Percentiles rank a stretch among this genome's conserved stretches.
Conservation (phyloP, 2,329 filamentous ascomycete genomes). For the Blastomyces emzantsi region DNA sequence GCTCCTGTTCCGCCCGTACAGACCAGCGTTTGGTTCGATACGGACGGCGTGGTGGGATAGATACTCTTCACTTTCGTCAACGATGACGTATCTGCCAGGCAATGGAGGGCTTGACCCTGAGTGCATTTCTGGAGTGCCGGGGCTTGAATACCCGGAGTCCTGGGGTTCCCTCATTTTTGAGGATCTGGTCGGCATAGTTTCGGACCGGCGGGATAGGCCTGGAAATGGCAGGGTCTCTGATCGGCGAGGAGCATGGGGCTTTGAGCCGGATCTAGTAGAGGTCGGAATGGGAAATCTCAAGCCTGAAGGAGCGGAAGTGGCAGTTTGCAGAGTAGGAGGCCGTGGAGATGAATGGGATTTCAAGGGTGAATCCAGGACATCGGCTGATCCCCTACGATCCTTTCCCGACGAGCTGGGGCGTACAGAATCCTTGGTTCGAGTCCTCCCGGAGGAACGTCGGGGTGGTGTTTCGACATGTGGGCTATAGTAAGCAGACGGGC, state of each 20-base stretch:
- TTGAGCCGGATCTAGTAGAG: conserved; percentile 28
- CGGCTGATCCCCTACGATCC: conserved; percentile 19
- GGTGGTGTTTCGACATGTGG: conserved; percentile 26
- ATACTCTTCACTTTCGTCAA: conserved; percentile 22
- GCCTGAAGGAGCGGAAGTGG: conserved; percentile 26
- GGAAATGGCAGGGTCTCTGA: conserved; percentile 25
- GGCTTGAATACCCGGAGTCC: conserved; percentile 40
- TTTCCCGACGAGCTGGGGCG: conserved; percentile 15
- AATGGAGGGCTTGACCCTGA: conserved; percentile 28
- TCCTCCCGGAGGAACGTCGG: conserved; percentile 24
- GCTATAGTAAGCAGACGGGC: conserved; percentile 22
- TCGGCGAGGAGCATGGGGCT: conserved; percentile 24
- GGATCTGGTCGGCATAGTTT: conserved; percentile 24
- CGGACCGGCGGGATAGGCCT: conserved; percentile 22
- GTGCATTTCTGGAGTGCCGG: conserved; percentile 35
- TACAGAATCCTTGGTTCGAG: conserved; percentile 20
- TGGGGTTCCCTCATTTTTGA: conserved; percentile 31
- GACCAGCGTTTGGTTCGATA: conserved; percentile 22
- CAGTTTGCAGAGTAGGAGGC: conserved; percentile 30
- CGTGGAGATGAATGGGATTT: conserved; percentile 24
- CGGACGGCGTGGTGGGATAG: conserved; percentile 16
- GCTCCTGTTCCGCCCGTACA: conserved; percentile 22
- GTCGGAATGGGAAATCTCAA: conserved; percentile 15
- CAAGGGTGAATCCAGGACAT: conserved; percentile 27
- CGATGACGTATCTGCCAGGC: conserved; percentile 27